Conservation (phyloP, 176 grass and related monocot genomes). For the Hyparrhenia diplandra region DNA sequence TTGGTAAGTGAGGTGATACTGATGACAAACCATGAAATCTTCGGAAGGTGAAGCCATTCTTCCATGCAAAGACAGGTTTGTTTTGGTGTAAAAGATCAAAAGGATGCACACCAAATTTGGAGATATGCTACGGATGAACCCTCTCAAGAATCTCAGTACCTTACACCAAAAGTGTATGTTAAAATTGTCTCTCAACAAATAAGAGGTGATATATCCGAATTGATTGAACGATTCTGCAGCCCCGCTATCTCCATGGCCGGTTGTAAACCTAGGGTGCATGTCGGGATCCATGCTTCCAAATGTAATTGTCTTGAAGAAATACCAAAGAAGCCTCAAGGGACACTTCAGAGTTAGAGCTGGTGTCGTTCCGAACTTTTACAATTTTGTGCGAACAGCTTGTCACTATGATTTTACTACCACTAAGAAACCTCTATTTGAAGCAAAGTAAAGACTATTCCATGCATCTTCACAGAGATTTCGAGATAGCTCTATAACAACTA, state of each 20-base stretch:
- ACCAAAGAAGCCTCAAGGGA: not conserved
- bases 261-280: not conserved
- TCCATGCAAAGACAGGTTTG: not conserved
- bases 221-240: fast-evolving
- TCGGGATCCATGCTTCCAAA: not conserved
- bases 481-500: constrained; percentile 4
- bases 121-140: not conserved
- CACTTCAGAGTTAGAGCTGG: not conserved
- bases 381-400: not conserved
- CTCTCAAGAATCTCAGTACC: not conserved
- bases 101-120: not conserved
- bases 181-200: not conserved
- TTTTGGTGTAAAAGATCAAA: not conserved
- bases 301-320: constrained; percentile 5
- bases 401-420: constrained; percentile 25
- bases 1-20: not conserved
- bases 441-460: not conserved
- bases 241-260: constrained; percentile 4
- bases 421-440: not conserved
- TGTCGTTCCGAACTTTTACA: not conserved
- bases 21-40: not conserved
- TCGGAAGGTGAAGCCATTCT: not conserved
- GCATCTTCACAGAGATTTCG: not conserved
- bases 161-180: not conserved
- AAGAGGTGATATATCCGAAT: not conserved